Base-by-base conservation (phyloP, 2,329 filamentous ascomycete genomes). In the Cyphellophora attinorum region DNA sequence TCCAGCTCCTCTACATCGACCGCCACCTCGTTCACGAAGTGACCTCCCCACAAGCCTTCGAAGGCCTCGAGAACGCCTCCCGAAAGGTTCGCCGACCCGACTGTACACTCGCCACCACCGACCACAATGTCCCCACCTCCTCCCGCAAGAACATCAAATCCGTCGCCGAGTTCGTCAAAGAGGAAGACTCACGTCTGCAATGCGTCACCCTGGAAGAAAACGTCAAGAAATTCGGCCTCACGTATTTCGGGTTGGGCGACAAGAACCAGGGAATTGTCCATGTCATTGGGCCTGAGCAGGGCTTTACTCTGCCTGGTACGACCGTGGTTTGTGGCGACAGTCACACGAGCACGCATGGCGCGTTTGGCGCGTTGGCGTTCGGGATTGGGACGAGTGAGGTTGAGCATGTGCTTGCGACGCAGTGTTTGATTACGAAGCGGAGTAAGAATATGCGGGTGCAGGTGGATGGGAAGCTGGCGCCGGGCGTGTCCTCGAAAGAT, bases 391-490 rank as follows among this genome's bases (percentile, higher is more conserved):
- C 91, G 43, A 93, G 85, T 57, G 91, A 98, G 66, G 91, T 96
- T 48, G 91, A 98, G 72, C 89, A 98, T 63, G 91, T 98, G 44
- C 74, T 98, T 38, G 91, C 91, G 34, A 96, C 91, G 11, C 91
- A 96, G 62, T 94, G 86, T 40, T 69, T 98, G 47, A 86, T 95
- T 59, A 93, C 88, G 44, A 85, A 85, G 66, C 75, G 86, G 56
- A 94, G 85, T 65, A 96, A 95, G 70, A 96, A 98, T 70, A 96
- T 98, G 89, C 81, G 85, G 54, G 81, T 98, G 52, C 84, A 94
- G 62, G 84, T 96, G 41, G 85, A 96, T 48, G 91, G 91, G 35
- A 79, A 89, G 59, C 75, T 96, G 38, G 75, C 81, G 19, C 81
- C 88, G 3, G 91, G 91, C 43, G 91, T 96, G 38, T 93, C 82